These are phyloP conservation scores for Aureobasidium sp. DNA, from an alignment of 2,329 filamentous ascomycete genomes.

Conservation along the genomic window DNA sequence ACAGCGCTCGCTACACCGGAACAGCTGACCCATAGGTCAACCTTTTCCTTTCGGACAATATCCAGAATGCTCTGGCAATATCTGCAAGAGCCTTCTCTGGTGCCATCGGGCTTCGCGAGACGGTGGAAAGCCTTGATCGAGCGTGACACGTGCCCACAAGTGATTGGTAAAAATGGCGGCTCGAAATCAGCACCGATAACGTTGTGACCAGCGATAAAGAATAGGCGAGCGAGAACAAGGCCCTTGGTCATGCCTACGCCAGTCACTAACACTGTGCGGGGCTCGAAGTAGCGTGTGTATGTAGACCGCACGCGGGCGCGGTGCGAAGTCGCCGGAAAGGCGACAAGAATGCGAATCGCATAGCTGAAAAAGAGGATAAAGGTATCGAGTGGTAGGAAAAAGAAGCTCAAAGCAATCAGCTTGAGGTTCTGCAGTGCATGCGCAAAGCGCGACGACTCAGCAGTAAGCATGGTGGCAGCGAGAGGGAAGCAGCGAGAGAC, in stretches of 20 bases:
- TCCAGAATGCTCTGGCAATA: constrained; percentile 54
- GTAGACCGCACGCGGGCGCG: constrained; percentile 23
- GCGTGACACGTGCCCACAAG: constrained; percentile 53
- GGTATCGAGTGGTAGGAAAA: constrained; percentile 46
- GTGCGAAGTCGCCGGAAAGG: constrained; percentile 20
- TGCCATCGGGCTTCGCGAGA: constrained; percentile 30
- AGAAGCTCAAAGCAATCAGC: constrained; percentile 38
- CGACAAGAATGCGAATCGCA: constrained; percentile 18
- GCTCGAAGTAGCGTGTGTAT: constrained; percentile 32
- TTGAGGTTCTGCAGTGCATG: constrained; percentile 44
- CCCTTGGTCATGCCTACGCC: constrained; percentile 68
- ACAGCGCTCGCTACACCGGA: constrained; percentile 60
- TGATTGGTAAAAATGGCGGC: constrained; percentile 28
- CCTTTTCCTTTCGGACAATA: constrained; percentile 52
- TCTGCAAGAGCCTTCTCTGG: constrained; percentile 31
- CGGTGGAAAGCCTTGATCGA: constrained; percentile 51
- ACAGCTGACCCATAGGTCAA: constrained; percentile 68
- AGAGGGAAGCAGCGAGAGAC: neutral
- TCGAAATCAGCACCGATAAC: constrained; percentile 66
- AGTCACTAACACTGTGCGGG: constrained; percentile 60
- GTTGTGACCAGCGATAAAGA: constrained; percentile 58
- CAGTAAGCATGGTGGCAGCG: constrained; percentile 28
- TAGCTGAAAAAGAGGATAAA: constrained; percentile 36
- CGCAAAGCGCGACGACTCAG: constrained; percentile 26
- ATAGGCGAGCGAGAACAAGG: constrained; percentile 57